Percentiles rank a stretch among this genome's conserved stretches.
phyloP scores from a whole-genome alignment of 1,284 basidiomycete genomes.

The Baeospora myosura region DNA sequence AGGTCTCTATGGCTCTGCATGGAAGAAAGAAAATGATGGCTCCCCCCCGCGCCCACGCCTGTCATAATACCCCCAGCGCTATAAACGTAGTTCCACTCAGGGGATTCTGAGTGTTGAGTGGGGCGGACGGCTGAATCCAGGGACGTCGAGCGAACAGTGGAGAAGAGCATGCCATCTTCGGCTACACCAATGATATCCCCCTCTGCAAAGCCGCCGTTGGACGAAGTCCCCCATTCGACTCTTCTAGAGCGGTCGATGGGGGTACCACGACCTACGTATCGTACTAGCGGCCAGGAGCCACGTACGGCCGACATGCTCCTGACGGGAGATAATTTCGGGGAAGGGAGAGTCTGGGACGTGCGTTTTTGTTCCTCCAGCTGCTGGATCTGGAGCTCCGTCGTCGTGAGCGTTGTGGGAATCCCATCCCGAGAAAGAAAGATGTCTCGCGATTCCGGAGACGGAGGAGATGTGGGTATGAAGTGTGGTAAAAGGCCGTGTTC shows the following conservation, averaged over 20 bases:
- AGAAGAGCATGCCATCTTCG: constrained; percentile 36
- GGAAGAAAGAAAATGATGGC: constrained; percentile 7
- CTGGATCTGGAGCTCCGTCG: not conserved
- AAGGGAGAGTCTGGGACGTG: constrained; percentile 8
- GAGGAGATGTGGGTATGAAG: too few species aligned
- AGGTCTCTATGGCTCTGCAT: constrained; percentile 3
- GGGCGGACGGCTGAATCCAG: constrained; percentile 29
- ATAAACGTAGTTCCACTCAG: constrained; percentile 23
- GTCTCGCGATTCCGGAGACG: constrained; percentile 20
- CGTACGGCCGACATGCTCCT: constrained; percentile 20
- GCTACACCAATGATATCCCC: constrained; percentile 18
- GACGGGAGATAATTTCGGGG: constrained; percentile 23
- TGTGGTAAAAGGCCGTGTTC: constrained; percentile 3
- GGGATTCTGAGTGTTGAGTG: constrained; percentile 27
- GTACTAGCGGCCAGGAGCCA: constrained; percentile 34
- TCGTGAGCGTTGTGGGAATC: not conserved
- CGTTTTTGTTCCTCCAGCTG: not conserved
- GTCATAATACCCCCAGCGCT: constrained; percentile 4
- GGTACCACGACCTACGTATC: constrained; percentile 39
- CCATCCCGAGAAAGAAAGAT: constrained; percentile 21
- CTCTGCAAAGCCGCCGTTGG: constrained; percentile 20
- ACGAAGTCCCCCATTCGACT: constrained; percentile 32
- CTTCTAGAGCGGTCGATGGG: constrained; percentile 36
- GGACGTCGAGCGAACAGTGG: constrained; percentile 29
- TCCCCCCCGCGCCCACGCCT: constrained; percentile 4